Evolutionary conservation across 768 basidiomycete genomes (phyloP), one percentile per base, ranked within the genome.

Genomic region (Boletus barrowsii): DNA sequence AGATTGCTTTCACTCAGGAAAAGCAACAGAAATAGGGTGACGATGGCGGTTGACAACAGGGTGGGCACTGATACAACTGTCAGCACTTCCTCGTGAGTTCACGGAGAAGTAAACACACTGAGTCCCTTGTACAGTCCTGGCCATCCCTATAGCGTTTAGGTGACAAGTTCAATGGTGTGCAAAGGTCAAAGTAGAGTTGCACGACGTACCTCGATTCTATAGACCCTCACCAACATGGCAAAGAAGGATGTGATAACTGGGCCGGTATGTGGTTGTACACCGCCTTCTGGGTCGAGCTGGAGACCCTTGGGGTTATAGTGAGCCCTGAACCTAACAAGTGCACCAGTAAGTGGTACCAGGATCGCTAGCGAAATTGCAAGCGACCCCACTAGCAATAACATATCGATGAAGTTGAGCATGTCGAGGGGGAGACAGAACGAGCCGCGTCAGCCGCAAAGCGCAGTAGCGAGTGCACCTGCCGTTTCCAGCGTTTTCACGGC

Each of bases 291-390:
- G 68, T 92, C 90, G 39, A 93, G 77, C 49, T 86, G 88, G 39
- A 93, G 82, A 35, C 87, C 88, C 68, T 87, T 88, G 3, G 91
- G 91, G 64, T 88, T 90, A 74, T 88, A 93, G 66, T 93, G 90
- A 30, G 88, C 88, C 70, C 91, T 79, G 67, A 88, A 84, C 44
- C 90, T 79, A 9, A 92, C 84, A 10, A 91, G 75, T 13, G 85
- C 76, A 5, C 89, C 90, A 9, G 82, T 78, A 13, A 90, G 71
- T 11, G 84, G 82, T 5, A 89, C 80, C 17, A 82, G 72, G 26
- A 87, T 66, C 35, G 73, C 76, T n/a, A 89, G 68, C 35, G 81
- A 83, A 35, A 86, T 42, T 22, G 72, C 71, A 26, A 83, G 62
- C 20, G 83, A 80, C 10, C 76, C 64, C 6, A 74, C 57, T 17